Conservation (phyloP, 176 grass and related monocot genomes). For the Rhynchospora pubera region DNA sequence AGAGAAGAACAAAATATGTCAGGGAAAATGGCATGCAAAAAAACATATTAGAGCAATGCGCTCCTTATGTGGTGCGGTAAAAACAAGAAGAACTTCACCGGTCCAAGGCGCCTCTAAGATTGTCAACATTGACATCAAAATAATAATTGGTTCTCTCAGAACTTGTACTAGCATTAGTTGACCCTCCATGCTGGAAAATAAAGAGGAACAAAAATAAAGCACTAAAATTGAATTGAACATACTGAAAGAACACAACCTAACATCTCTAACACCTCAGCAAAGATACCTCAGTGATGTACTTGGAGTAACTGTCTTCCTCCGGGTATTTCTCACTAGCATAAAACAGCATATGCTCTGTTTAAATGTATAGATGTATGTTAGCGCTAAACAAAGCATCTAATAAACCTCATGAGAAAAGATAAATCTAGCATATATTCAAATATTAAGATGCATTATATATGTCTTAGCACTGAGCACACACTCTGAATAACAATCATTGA, state of each 20-base stretch:
- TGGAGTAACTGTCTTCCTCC: conserved; percentile 74
- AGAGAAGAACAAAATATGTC: conserved; percentile 25
- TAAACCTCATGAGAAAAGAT: not conserved
- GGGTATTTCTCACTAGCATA: conserved; percentile 99
- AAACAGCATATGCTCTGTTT: conserved; percentile 97
- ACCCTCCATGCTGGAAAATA: conserved; percentile 73
- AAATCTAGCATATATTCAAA: too few species aligned
- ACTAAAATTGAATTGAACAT: not conserved
- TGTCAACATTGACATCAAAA: conserved; percentile 85
- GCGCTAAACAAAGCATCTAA: not conserved
- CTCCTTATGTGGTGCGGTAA: conserved; percentile 4
- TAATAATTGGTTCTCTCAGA: conserved; percentile 72
- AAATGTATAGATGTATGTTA: conserved; percentile 12
- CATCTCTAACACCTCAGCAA: conserved; percentile 16
- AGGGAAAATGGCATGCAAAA: conserved; percentile 19
- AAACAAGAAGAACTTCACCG: conserved; percentile 37
- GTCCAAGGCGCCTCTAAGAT: conserved; percentile 84
- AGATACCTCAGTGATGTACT: conserved; percentile 86
- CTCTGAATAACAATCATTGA: too few species aligned
- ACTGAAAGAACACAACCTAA: not conserved
- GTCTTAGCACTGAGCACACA: too few species aligned
- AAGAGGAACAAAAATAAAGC: not conserved
- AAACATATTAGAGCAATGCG: not conserved
- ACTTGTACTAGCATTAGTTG: conserved; percentile 60
- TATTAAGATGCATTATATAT: too few species aligned